Base-by-base conservation (phyloP, 2,329 filamentous ascomycete genomes). In the Aspergillus arachidicola region DNA sequence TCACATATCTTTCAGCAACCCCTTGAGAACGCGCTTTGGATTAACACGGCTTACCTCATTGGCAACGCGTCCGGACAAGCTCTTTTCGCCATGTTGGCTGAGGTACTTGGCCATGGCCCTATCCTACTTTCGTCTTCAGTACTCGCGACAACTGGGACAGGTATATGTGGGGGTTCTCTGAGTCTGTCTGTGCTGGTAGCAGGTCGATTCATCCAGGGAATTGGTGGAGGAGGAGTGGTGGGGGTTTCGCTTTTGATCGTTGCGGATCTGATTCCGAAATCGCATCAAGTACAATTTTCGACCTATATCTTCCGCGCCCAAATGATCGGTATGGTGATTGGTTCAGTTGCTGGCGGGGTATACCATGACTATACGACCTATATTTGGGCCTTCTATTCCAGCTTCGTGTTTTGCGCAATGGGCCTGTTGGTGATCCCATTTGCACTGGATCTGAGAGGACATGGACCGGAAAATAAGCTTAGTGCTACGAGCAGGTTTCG, bases 31-130 rank as follows among this genome's bases (percentile, higher is more conserved):
- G 75, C 79, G 0, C 81, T 85, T 61, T 86, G 84, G 84, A 76
- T 82, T 14, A 82, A 80, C 2, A 81, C 82, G 0, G 77, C 79
- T 4, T 86, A 84, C 62, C 76, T 85, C 0, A 71, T 85, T 6
- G 65, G 71, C 57, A 73, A 69, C 57, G 70, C 73, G 21, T 66
- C 68, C 12, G 71, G 73, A 14, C 73, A 75, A 48, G 60, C 71
- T 1, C 66, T 75, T 12, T 75, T 74, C 60, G 64, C 71, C 23
- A 75, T 76, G 68, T 54, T 75, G 16, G 70, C 72, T 21, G 71
- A 75, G 19, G 66, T 75, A 2, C 84, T 86, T 61, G 83, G 82
- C 2, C 80, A 83, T 23, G 80, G 80, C 26, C 72, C 76, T 6
- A 72, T 82, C 56, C 76, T 84, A 51, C 73, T 84, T 12, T 62